Evolutionary conservation across 2,329 filamentous ascomycete species (phyloP), one percentile per base, ranked within the genome.

Genomic region (Diplodia mutila): DNA sequence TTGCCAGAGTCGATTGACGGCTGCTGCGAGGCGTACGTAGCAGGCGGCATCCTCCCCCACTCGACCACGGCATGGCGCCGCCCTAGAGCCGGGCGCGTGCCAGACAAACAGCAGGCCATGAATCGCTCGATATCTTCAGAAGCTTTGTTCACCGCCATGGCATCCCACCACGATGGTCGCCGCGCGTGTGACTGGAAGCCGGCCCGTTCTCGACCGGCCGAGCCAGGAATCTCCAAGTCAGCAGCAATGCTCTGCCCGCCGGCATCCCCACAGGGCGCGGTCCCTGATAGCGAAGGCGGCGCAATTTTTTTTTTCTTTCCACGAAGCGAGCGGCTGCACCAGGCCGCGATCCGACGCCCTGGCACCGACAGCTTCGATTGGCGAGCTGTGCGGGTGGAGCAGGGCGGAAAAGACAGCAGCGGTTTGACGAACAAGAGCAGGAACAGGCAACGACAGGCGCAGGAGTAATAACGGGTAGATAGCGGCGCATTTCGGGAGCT

Each of bases 171-270:
- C 59, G n/a, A 39, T 63, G 59, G 59, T 51, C 12, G 46, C 46
- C 59, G 49, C 59, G 42, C 59, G 59, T 61, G 59, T 63, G 59
- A 63, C 46, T 63, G 29, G 57, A 11, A 63, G n/a, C 59, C 46
- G 59, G 59, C 59, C 59, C 59, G 59, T 63, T 63, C 59, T 63
- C 59, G 59, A 51, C 59, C 46, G 59, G 59, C 59, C 59, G 59
- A 63, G 59, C 59, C 59, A 51, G 59, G 25, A 37, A 46, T 23
- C 42, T 34, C 21, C 39, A 42, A 27, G 57, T 61, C 39, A 61
- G 57, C 57, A 61, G 48, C 57, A n/a, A 18, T 21, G 18, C 21
- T 39, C 55, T 61, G 55, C 25, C 18, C 57, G 57, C 25, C 39
- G 57, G 59, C 23, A 63, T 29, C 59, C 46, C 42, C 59, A 63